Evolutionary conservation across 192 early-diverging fungal species (phyloP).

Genomic region (Backusella tuberculispora): DNA sequence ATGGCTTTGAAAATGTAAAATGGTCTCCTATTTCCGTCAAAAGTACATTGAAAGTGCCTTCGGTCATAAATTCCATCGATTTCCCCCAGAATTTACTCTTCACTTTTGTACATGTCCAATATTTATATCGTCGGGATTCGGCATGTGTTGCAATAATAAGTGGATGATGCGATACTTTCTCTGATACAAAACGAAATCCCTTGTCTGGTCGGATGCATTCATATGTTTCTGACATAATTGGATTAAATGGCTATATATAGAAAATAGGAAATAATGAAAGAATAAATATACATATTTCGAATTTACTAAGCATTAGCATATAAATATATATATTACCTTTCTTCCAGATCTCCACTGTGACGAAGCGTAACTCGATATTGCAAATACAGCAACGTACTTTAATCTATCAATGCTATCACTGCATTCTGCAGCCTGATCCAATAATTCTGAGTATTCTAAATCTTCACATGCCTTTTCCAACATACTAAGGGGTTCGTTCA

Average conservation of each 20-base stretch:
- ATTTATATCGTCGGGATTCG: slow-evolving; percentile 75
- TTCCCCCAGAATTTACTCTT: slow-evolving; percentile 96
- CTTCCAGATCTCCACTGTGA: slow-evolving; percentile 79
- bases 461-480: slow-evolving; percentile 92
- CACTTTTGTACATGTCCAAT: slow-evolving; percentile 86
- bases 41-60: slow-evolving; percentile 79
- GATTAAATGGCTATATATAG: slow-evolving; percentile 85
- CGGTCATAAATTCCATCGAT: slow-evolving; percentile 79
- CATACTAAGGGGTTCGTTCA: slow-evolving; percentile 95
- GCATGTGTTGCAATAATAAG: slow-evolving; percentile 88
- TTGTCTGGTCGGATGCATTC: slow-evolving; percentile 84
- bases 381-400: slow-evolving; percentile 83
- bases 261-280: background rate
- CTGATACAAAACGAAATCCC: slow-evolving; percentile 90
- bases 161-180: slow-evolving; percentile 96
- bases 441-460: slow-evolving; percentile 82
- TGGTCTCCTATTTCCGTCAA: slow-evolving; percentile 71
- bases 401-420: slow-evolving; percentile 75
- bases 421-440: slow-evolving; percentile 70
- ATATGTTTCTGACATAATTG: slow-evolving; percentile 96
- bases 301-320: background rate
- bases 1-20: slow-evolving; percentile 85
- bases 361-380: slow-evolving; percentile 81
- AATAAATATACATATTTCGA: background rate
- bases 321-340: slow-evolving; percentile 50